Conservation (phyloP, 148 eudicot species). For the Rhododendron ferrugineum region DNA sequence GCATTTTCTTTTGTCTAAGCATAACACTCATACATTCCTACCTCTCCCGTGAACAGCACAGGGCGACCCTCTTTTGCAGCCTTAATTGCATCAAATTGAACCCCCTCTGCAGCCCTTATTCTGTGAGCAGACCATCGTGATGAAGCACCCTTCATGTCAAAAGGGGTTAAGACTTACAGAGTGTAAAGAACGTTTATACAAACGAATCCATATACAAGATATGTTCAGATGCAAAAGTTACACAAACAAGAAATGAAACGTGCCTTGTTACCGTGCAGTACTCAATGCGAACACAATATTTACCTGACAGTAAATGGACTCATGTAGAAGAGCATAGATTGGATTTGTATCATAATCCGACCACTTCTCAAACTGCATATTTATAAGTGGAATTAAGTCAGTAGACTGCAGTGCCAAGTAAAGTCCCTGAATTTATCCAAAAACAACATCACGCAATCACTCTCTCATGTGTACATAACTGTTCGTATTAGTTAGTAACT, state of each 20-base stretch:
- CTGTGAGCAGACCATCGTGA: conserved; percentile 90
- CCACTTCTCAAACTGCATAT: conserved; percentile 79
- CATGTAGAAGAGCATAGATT: conserved; percentile 78
- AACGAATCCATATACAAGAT: not conserved
- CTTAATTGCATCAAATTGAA: conserved; percentile 72
- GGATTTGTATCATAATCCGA: conserved; percentile 71
- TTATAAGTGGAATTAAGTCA: conserved; percentile 16
- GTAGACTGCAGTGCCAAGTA: not conserved
- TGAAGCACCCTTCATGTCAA: conserved; percentile 64
- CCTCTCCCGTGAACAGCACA: conserved; percentile 89
- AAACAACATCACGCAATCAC: not conserved
- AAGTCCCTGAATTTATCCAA: not conserved
- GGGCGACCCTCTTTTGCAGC: conserved; percentile 86
- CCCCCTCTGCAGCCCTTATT: conserved; percentile 53
- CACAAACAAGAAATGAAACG: conserved; percentile 8
- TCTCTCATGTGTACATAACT: not conserved
- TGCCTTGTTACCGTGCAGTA: not conserved
- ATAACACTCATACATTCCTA: conserved; percentile 15
- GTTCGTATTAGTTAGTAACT: not conserved
- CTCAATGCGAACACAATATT: not conserved
- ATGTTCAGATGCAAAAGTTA: not conserved
- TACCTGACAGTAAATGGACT: conserved; percentile 90
- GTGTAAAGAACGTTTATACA: not conserved
- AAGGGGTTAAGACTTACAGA: conserved; percentile 4
- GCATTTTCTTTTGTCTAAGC: not conserved